Percentiles rank a stretch among this genome's conserved stretches.
These are phyloP conservation scores for Trametes villosa DNA, from an alignment of 768 basidiomycete genomes.

Conservation along the genomic window DNA sequence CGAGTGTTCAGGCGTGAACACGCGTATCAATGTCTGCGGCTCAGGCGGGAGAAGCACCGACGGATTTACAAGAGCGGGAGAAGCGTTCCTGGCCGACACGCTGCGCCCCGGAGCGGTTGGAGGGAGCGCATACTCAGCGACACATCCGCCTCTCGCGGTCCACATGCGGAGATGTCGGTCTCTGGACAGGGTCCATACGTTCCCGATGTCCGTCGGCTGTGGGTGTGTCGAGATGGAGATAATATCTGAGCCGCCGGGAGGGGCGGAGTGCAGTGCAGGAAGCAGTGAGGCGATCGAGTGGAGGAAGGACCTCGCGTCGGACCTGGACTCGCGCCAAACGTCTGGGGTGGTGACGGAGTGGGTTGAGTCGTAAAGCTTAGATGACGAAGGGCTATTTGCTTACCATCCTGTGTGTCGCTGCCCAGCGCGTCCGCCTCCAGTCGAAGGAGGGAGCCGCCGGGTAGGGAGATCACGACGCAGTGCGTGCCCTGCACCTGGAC, in stretches of 20 bases:
- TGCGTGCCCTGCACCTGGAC: slow-evolving; percentile 69
- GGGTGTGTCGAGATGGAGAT: slow-evolving; percentile 74
- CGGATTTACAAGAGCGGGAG: slow-evolving; percentile 39
- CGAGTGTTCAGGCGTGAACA: slow-evolving; percentile 58
- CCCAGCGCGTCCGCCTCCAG: slow-evolving; percentile 67
- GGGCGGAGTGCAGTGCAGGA: slow-evolving; percentile 51
- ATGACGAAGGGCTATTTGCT: slow-evolving; percentile 30
- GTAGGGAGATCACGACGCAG: slow-evolving; percentile 63
- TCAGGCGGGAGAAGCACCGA: slow-evolving; percentile 60
- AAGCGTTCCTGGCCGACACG: slow-evolving; percentile 37
- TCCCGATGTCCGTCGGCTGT: slow-evolving; percentile 73
- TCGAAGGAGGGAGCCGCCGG: slow-evolving; percentile 67
- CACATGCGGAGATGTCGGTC: slow-evolving; percentile 86
- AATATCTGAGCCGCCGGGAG: slow-evolving; percentile 58
- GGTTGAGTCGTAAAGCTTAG: slow-evolving; percentile 11
- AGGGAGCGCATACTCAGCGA: slow-evolving; percentile 62
- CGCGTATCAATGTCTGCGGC: slow-evolving; percentile 65
- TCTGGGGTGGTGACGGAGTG: slow-evolving; percentile 44
- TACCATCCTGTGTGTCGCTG: slow-evolving; percentile 62
- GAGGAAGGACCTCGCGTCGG: slow-evolving; percentile 68
- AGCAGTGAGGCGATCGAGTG: slow-evolving; percentile 70
- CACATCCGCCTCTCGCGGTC: slow-evolving; percentile 76
- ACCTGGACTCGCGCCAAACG: slow-evolving; percentile 66
- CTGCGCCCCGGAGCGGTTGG: slow-evolving; percentile 38
- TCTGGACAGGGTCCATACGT: slow-evolving; percentile 85